These are phyloP conservation scores for Bromus sterilis DNA, from an alignment of 176 grass and related monocot species.

Conservation along the genomic window DNA sequence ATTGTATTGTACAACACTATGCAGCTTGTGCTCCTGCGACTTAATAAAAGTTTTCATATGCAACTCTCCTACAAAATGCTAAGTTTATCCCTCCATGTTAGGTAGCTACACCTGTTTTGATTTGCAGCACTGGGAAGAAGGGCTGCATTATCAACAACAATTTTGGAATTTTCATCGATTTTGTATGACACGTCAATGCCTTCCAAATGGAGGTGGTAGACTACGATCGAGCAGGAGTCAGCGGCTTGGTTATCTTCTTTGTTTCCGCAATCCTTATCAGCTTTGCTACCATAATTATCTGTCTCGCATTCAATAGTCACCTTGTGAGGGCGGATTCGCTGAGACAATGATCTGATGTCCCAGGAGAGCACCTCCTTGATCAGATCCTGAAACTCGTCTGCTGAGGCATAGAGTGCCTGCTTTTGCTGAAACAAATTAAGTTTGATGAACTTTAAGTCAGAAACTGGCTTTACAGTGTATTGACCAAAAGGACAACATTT, in stretches of 20 bases:
- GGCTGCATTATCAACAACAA: conserved; percentile 45
- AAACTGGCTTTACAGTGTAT: neutral
- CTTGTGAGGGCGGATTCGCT: conserved; percentile 53
- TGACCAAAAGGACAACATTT: neutral
- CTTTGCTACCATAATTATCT: neutral
- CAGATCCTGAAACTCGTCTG: conserved; percentile 59
- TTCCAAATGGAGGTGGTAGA: conserved; percentile 78
- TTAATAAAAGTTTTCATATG: neutral
- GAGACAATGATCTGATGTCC: conserved; percentile 89
- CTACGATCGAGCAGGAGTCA: neutral
- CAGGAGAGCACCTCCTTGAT: conserved; percentile 75
- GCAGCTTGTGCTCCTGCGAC: neutral
- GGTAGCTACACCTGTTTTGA: conserved; percentile 20
- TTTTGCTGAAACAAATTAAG: conserved; percentile 43
- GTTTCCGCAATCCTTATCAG: neutral
- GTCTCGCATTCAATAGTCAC: conserved; percentile 3
- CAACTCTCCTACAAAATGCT: neutral
- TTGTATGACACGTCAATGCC: conserved; percentile 82
- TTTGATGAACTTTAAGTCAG: neutral
- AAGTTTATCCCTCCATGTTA: conserved; percentile 35
- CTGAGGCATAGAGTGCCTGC: conserved; percentile 53
- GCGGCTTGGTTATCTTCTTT: neutral
- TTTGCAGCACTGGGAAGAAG: conserved; percentile 17
- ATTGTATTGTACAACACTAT: neutral
- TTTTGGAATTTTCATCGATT: conserved; percentile 43